Conservation (phyloP, 2,329 filamentous ascomycete genomes). For the Leptographium wingfieldii region DNA sequence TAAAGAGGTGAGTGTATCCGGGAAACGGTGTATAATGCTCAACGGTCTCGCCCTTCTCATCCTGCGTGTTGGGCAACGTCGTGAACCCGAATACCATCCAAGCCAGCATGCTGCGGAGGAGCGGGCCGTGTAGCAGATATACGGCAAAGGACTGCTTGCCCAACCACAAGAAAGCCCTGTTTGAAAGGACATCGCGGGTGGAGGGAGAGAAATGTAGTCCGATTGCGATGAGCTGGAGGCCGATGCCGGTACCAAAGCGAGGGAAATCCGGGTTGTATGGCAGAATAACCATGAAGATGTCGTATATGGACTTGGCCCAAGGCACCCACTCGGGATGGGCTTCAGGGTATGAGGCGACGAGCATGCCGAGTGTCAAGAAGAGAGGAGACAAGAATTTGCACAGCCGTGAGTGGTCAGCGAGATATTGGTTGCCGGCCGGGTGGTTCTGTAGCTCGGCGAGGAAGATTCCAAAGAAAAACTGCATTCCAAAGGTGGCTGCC, state of each 20-base stretch:
- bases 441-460: conserved; percentile 46
- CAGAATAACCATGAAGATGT: conserved; percentile 30
- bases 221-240: conserved; percentile 30
- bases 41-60: conserved; percentile 21
- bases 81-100: conserved; percentile 44
- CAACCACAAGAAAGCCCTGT: conserved; percentile 45
- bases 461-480: conserved; percentile 50
- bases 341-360: conserved; percentile 48
- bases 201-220: conserved; percentile 39
- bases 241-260: conserved; percentile 26
- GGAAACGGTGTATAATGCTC: conserved; percentile 17
- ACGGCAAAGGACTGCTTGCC: conserved; percentile 53
- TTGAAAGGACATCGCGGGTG: conserved; percentile 39
- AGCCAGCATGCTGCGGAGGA: conserved; percentile 45
- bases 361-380: conserved; percentile 38
- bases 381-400: conserved; percentile 31
- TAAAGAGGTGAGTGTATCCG: conserved; percentile 21
- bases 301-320: conserved; percentile 38
- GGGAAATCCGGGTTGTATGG: conserved; percentile 32
- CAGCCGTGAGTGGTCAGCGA: conserved; percentile 29
- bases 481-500: conserved; percentile 37
- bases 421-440: conserved; percentile 33
- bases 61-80: conserved; percentile 22
- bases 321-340: conserved; percentile 36
- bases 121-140: conserved; percentile 49